Evolutionary conservation across 2,329 filamentous ascomycete species (phyloP).

Genomic region (Alternaria metachromatica): DNA sequence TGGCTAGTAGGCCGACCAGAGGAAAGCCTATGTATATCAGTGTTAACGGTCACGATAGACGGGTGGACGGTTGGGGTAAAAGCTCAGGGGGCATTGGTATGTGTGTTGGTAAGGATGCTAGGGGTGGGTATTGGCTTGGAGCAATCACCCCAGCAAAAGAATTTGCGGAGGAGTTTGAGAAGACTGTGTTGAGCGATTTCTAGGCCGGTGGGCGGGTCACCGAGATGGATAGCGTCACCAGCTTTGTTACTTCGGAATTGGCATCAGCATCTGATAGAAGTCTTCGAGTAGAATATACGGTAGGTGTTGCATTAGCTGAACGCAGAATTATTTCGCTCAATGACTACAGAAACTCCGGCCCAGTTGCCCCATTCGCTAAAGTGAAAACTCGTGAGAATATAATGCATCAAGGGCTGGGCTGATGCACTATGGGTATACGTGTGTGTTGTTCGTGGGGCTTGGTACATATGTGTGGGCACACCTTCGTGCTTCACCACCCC

Average conservation of each 20-base stretch:
- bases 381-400: neutral
- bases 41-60: neutral
- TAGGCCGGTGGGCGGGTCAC: neutral
- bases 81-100: conserved; percentile 11
- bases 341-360: neutral
- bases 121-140: conserved; percentile 28
- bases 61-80: conserved; percentile 4
- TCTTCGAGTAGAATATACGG: neutral
- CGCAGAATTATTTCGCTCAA: neutral
- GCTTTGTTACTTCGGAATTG: neutral
- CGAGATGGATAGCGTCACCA: too few species aligned
- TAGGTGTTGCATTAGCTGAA: neutral
- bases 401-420: neutral
- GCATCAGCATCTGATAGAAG: neutral
- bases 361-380: neutral
- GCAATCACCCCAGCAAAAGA: conserved; percentile 3
- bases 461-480: too few species aligned
- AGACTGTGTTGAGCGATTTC: neutral
- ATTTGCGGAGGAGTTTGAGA: neutral
- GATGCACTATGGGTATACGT: neutral
- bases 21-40: conserved; percentile 2
- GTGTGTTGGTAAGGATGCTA: conserved; percentile 22
- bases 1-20: neutral
- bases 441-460: neutral
- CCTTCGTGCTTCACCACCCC: neutral